Percentiles rank a stretch among this genome's conserved stretches.
Evolutionary conservation across 768 basidiomycete genomes (phyloP).

Genomic region (Boletus tomentosulus): DNA sequence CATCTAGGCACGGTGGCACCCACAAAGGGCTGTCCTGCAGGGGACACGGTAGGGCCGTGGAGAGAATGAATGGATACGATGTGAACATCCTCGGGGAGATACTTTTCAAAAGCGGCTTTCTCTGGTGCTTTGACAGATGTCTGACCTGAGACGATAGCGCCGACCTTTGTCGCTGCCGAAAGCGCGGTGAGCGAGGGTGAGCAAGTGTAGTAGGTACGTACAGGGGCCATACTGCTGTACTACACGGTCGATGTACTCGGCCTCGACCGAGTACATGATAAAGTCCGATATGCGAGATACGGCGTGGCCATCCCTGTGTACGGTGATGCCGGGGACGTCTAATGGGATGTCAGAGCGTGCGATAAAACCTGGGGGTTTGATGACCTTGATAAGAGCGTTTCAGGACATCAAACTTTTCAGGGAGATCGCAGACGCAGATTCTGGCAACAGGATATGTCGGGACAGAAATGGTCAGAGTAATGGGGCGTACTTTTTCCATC

Average conservation of each 20-base stretch:
- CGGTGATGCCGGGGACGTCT: conserved; percentile 61
- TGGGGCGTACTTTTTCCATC: conserved; percentile 70
- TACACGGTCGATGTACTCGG: conserved; percentile 79
- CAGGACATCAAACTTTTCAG: conserved; percentile 65
- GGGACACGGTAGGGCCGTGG: conserved; percentile 88
- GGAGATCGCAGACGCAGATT: conserved; percentile 86
- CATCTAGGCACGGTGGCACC: conserved; percentile 18
- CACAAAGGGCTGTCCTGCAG: conserved; percentile 88
- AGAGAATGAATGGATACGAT: conserved; percentile 94
- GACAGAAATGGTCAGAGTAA: not conserved
- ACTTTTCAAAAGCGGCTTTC: conserved; percentile 79
- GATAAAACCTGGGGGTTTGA: not conserved
- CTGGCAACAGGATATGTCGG: conserved; percentile 35
- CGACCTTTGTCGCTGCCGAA: conserved; percentile 76
- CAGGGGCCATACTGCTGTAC: conserved; percentile 91
- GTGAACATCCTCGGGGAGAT: conserved; percentile 80
- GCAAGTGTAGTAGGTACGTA: conserved; percentile 34
- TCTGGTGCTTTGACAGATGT: conserved; percentile 98
- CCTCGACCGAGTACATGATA: conserved; percentile 94
- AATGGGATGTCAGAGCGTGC: conserved; percentile 10
- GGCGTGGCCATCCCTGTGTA: conserved; percentile 75
- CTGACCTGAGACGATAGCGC: conserved; percentile 91
- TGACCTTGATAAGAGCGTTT: conserved; percentile 58
- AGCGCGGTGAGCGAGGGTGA: not conserved
- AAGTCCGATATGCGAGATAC: conserved; percentile 90